Conservation (phyloP, 805 yeast genomes). For the Starmerella sirachaensis region DNA sequence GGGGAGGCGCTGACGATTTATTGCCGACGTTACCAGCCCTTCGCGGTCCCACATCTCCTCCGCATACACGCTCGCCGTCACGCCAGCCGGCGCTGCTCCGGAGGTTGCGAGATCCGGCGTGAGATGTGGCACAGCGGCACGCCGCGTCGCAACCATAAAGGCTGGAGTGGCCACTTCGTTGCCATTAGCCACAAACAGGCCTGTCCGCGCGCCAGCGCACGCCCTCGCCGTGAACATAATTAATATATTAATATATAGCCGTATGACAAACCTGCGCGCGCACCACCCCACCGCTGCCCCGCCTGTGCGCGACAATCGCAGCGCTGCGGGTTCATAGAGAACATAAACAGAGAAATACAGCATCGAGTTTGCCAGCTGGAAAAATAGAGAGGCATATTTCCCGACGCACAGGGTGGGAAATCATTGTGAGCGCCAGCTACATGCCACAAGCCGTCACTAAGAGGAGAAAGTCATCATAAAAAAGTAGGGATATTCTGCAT, state of each 20-base stretch:
- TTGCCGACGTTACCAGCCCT: slow-evolving; percentile 19
- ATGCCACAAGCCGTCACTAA: no score
- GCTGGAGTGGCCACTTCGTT: slow-evolving; percentile 26
- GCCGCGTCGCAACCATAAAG: slow-evolving; percentile 28
- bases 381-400: no score
- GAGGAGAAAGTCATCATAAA: no score
- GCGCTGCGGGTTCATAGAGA: no score
- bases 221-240: slow-evolving; percentile 19
- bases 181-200: slow-evolving; percentile 18
- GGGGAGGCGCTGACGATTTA: slow-evolving; percentile 23
- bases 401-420: no score
- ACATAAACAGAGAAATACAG: neutral
- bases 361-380: neutral
- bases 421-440: no score
- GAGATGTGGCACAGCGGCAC: slow-evolving; percentile 34
- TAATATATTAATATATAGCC: no score
- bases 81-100: slow-evolving; percentile 19
- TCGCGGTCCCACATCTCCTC: slow-evolving; percentile 31
- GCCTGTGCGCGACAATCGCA: no score
- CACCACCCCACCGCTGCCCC: neutral
- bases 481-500: no score
- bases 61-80: slow-evolving; percentile 26
- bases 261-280: neutral
- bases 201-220: slow-evolving; percentile 22
- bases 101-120: slow-evolving; percentile 36